Evolutionary conservation across 768 basidiomycete species (phyloP).

Genomic region (Grammothele lineata): DNA sequence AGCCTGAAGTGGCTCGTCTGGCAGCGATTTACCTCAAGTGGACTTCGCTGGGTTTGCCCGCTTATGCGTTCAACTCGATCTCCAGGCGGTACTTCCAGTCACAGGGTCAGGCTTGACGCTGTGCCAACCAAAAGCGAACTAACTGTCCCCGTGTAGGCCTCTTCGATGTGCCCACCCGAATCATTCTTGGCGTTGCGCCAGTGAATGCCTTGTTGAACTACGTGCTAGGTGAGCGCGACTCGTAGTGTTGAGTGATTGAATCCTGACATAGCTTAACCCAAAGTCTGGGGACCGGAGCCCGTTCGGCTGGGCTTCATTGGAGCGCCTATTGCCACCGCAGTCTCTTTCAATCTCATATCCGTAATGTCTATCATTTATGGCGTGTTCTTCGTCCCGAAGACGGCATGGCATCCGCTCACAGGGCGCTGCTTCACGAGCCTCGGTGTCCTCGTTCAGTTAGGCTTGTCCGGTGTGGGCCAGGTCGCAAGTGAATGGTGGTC

Average conservation of each 20-base stretch:
- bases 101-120: constrained; percentile 47
- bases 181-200: constrained; percentile 79
- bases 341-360: constrained; percentile 85
- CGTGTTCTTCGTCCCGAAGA: constrained; percentile 54
- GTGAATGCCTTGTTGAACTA: constrained; percentile 83
- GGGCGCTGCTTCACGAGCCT: constrained; percentile 62
- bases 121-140: neutral
- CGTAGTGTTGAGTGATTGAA: neutral
- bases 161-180: constrained; percentile 80
- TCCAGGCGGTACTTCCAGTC: constrained; percentile 78
- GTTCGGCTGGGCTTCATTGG: constrained; percentile 87
- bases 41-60: constrained; percentile 76
- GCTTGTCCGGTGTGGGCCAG: constrained; percentile 81
- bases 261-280: constrained; percentile 10
- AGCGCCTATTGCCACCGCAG: constrained; percentile 84
- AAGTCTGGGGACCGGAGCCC: constrained; percentile 78
- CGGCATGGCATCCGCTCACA: constrained; percentile 80
- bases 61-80: constrained; percentile 55
- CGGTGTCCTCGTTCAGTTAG: constrained; percentile 66
- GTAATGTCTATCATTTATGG: constrained; percentile 60
- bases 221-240: constrained; percentile 57
- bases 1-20: constrained; percentile 76
- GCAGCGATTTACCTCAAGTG: constrained; percentile 77
- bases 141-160: constrained; percentile 42
- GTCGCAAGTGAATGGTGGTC: constrained; percentile 96